These are phyloP conservation scores for Strigomonas culicis DNA, from an alignment of 208 protist species.

Conservation along the genomic window DNA sequence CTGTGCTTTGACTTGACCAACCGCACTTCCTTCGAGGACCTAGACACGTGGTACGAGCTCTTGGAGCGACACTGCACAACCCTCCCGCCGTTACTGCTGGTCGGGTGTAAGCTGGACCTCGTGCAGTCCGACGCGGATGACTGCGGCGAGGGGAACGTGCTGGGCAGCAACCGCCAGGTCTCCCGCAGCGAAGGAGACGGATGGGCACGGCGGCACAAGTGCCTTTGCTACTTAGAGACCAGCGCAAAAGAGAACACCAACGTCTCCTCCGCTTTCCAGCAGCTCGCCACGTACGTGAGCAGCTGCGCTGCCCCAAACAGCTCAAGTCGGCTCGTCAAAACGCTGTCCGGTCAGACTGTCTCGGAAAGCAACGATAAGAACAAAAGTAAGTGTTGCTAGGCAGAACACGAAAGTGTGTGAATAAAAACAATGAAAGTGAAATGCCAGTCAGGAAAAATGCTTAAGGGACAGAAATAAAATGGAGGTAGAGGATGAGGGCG, in stretches of 20 bases:
- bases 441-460: neutral
- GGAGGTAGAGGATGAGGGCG: neutral
- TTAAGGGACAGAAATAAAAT: neutral
- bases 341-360: conserved; percentile 2
- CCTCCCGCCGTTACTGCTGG: conserved; percentile 75
- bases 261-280: conserved; percentile 77
- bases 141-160: conserved; percentile 46
- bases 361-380: conserved; percentile 12
- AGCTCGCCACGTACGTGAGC: conserved; percentile 71
- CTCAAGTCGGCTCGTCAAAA: conserved; percentile 23
- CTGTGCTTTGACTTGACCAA: conserved; percentile 98
- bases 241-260: conserved; percentile 90
- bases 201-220: conserved; percentile 66
- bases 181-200: conserved; percentile 77
- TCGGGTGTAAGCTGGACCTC: conserved; percentile 85
- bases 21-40: conserved; percentile 78
- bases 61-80: conserved; percentile 53
- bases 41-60: conserved; percentile 81
- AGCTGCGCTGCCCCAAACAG: conserved; percentile 18
- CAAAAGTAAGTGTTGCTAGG: conserved; percentile 10
- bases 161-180: conserved; percentile 75
- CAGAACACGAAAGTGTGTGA: neutral
- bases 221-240: conserved; percentile 84
- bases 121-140: conserved; percentile 52
- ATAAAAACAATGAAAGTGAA: conserved; percentile 13